These are phyloP conservation scores for Talaromyces sp. DNA, from an alignment of 2,329 filamentous ascomycete genomes.

Conservation along the genomic window DNA sequence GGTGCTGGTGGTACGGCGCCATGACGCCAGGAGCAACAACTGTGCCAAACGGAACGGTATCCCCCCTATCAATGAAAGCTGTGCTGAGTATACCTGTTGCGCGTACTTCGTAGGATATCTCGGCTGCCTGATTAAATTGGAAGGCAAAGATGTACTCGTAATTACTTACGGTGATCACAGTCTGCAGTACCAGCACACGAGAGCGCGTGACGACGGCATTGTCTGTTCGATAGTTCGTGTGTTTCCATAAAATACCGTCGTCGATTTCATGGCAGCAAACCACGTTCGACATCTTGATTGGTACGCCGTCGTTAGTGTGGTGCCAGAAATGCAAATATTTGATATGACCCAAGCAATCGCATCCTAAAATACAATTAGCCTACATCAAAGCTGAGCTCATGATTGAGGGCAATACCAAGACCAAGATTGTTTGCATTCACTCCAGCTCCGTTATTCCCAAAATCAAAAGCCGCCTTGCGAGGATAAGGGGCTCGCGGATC, in stretches of 20 bases:
- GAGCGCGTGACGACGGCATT: conserved; percentile 60
- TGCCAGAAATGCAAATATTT: conserved; percentile 33
- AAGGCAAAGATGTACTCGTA: conserved; percentile 68
- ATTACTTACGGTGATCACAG: conserved; percentile 65
- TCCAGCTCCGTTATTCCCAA: conserved; percentile 63
- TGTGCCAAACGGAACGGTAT: conserved; percentile 46
- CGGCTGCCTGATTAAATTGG: conserved; percentile 52
- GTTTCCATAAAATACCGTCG: conserved; percentile 66
- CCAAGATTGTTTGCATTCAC: conserved; percentile 61
- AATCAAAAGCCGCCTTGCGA: conserved; percentile 65
- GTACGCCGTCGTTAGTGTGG: conserved; percentile 5
- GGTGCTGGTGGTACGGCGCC: conserved; percentile 60
- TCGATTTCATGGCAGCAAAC: conserved; percentile 45
- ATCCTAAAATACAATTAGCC: conserved; percentile 62
- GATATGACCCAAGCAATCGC: conserved; percentile 64
- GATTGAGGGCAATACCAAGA: conserved; percentile 38
- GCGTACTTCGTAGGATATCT: conserved; percentile 58
- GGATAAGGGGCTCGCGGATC: conserved; percentile 62
- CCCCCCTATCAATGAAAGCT: conserved; percentile 53
- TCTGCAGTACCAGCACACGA: conserved; percentile 63
- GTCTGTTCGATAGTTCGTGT: conserved; percentile 65
- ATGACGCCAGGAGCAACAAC: conserved; percentile 49
- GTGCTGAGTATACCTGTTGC: conserved; percentile 65
- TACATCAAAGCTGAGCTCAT: conserved; percentile 51
- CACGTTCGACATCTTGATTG: conserved; percentile 11